A percentile compares a stretch with the other conserved stretches of the same genome.
phyloP scores from a whole-genome alignment of 495 filamentous ascomycete species.

The Hypoxylon rickii region DNA sequence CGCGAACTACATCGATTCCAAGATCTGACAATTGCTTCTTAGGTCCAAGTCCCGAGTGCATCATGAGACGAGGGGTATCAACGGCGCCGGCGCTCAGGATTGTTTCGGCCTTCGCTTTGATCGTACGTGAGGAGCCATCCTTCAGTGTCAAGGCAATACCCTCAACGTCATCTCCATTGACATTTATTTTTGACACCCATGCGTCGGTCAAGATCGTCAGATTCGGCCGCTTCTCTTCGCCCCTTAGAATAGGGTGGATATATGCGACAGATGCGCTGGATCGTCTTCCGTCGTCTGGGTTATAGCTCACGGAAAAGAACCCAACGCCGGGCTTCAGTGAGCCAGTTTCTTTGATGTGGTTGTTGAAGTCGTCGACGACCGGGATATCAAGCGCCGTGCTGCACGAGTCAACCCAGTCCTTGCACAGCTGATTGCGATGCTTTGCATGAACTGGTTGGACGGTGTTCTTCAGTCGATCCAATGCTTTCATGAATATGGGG shows the following conservation, averaged over 20 bases:
- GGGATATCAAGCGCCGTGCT: slow-evolving; percentile 74
- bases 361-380: slow-evolving; percentile 79
- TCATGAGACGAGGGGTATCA: slow-evolving; percentile 73
- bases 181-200: slow-evolving; percentile 77
- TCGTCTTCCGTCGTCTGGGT: slow-evolving; percentile 76
- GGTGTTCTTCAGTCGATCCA: slow-evolving; percentile 77
- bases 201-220: slow-evolving; percentile 78
- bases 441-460: slow-evolving; percentile 77
- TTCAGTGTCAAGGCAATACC: slow-evolving; percentile 70
- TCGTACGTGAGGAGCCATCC: slow-evolving; percentile 61
- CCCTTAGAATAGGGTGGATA: slow-evolving; percentile 80
- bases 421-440: slow-evolving; percentile 81
- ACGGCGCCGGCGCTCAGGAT: slow-evolving; percentile 80
- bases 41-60: slow-evolving; percentile 80
- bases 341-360: slow-evolving; percentile 69
- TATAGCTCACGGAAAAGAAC: slow-evolving; percentile 84
- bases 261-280: slow-evolving; percentile 85
- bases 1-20: slow-evolving; percentile 68
- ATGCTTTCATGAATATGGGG: slow-evolving; percentile 71
- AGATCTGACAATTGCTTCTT: slow-evolving; percentile 65
- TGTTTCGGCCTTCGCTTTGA: slow-evolving; percentile 69
- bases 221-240: slow-evolving; percentile 75
- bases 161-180: slow-evolving; percentile 63
- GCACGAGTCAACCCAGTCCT: slow-evolving; percentile 80
- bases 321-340: slow-evolving; percentile 73